Evolutionary conservation across 2,329 filamentous ascomycete genomes (phyloP).

Genomic region (Dactylellina parvicollis): DNA sequence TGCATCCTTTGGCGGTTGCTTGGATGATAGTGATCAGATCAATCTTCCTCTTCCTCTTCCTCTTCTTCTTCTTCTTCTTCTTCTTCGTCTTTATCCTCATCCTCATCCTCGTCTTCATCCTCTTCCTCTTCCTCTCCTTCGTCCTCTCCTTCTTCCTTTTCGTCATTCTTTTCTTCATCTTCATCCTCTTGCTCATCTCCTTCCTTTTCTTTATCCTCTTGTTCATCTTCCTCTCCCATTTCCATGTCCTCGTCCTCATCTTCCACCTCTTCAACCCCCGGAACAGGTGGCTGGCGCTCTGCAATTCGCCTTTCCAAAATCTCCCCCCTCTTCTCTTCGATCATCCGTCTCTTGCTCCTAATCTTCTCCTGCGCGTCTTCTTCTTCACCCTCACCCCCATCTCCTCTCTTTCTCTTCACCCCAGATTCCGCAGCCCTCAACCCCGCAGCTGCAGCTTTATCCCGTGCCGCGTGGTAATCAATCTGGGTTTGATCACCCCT

Average conservation of each 20-base stretch:
- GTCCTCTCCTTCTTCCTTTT: too few relatives aligned
- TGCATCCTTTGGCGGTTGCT: too few relatives aligned
- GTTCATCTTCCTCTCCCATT: neutral
- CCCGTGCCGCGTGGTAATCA: too few relatives aligned
- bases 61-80: too few relatives aligned
- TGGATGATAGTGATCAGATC: too few relatives aligned
- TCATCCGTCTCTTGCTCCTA: conserved; percentile 23
- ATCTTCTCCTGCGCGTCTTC: neutral
- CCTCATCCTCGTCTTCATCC: too few relatives aligned
- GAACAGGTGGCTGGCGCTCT: conserved; percentile 2
- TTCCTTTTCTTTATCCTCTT: neutral
- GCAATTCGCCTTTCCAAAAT: conserved; percentile 1
- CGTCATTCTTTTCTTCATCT: too few relatives aligned
- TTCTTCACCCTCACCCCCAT: neutral
- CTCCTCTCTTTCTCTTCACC: conserved; percentile 3
- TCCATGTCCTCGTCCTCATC: neutral
- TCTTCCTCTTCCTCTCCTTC: too few relatives aligned
- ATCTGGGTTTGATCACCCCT: neutral
- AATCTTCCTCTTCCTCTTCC: too few relatives aligned
- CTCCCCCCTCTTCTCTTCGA: conserved; percentile 8
- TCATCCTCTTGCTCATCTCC: too few relatives aligned
- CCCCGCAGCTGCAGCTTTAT: neutral
- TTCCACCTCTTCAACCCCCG: neutral
- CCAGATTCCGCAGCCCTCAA: conserved; percentile 1
- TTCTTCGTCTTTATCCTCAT: too few relatives aligned